These are phyloP conservation scores for Isoetes engelmannii DNA, from an alignment of 83 land plant genomes.

Conservation along the genomic window DNA sequence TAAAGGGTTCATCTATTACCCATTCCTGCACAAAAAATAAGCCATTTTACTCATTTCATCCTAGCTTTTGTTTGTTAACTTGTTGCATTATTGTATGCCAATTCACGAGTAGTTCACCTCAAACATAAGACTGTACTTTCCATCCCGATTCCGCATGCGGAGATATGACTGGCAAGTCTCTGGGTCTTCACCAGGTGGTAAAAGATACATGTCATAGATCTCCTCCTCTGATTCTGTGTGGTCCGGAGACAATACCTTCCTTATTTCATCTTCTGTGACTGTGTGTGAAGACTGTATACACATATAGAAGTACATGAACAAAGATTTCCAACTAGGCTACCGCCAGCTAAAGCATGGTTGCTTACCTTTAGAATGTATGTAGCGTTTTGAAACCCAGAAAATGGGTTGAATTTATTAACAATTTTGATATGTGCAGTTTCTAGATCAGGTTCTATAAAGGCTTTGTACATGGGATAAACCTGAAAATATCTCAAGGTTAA, in stretches of 20 bases:
- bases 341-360: too few relatives aligned
- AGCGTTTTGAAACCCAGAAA: constrained; percentile 72
- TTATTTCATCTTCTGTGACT: constrained; percentile 55
- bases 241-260: constrained; percentile 40
- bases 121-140: constrained; percentile 95
- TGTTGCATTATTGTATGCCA: too few relatives aligned
- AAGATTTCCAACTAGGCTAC: too few relatives aligned
- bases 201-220: constrained; percentile 84
- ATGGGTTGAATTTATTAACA: constrained; percentile 83
- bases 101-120: constrained; percentile 43
- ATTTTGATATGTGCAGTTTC: constrained; percentile 90
- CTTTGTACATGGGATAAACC: constrained; percentile 98
- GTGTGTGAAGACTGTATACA: constrained; percentile 53
- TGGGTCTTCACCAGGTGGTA: constrained; percentile 95
- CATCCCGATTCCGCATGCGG: constrained; percentile 86
- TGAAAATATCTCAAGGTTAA: constrained; percentile 13
- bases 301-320: not conserved
- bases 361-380: constrained; percentile 36
- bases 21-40: constrained; percentile 51
- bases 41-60: too few relatives aligned
- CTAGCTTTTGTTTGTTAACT: too few relatives aligned
- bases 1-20: constrained; percentile 74
- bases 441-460: constrained; percentile 87
- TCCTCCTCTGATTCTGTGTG: constrained; percentile 56
- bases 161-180: constrained; percentile 88